Evolutionary conservation across 1,139 yeast species (phyloP), one percentile per base, ranked within the genome.

Genomic region (Hemisphaericaspora xylanilytica): DNA sequence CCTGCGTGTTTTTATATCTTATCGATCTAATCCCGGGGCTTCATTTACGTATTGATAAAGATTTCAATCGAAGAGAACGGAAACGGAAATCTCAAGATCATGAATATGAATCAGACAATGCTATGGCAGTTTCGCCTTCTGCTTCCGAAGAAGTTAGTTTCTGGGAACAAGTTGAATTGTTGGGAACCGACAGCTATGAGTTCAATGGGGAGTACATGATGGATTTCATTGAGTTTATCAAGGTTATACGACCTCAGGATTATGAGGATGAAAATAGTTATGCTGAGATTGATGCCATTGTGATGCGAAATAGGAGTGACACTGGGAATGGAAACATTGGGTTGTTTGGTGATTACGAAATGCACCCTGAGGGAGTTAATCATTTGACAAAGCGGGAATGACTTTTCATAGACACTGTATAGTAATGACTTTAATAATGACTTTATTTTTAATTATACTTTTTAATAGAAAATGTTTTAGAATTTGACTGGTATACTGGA

Each of bases 171-270:
- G 59, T 57, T 3, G 82, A 78, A 50, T 41, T 71, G n/a, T 48
- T 61, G 22, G 83, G 83, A 2, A 55, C 75, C 2, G 83, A 78
- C 50, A 49, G 62, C 26, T 67, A 68, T 39, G 81, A 76, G 51
- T 75, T 75, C 41, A 63, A 65, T 47, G 78, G 79, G n/a, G 83
- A 78, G 51, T 65, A 61, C 43, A 65, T 70, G 41, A 63, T 61
- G 62, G 77, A 74, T 52, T 73, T 61, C 43, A 63, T 70, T 57
- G 79, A 74, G 47, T 73, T 70, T 46, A 64, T 71, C 33, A 63
- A 70, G 42, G 65, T 64, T 2, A 49, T 73, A 8, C 56, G 63
- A 32, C 78, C 79, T 0, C 63, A 61, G 27, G 78, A 73, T 48
- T 72, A 53, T 45, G 56, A 54, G 3, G 61, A 56, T 13, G 62